These are phyloP conservation scores for Amylocystis lapponica DNA, from an alignment of 768 basidiomycete species.

Conservation along the genomic window DNA sequence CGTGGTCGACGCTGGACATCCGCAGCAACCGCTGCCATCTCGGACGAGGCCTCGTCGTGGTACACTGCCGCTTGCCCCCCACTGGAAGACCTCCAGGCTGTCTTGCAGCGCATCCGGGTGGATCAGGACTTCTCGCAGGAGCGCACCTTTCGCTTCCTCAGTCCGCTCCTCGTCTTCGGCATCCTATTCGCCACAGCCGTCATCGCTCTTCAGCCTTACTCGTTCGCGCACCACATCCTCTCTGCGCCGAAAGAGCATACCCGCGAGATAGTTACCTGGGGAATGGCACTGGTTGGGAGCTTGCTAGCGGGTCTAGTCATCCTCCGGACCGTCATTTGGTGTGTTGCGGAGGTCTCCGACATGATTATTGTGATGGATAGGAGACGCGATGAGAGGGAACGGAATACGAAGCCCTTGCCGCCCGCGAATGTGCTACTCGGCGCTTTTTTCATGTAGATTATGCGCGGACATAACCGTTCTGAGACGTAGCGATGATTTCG, in stretches of 20 bases:
- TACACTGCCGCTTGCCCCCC: conserved; percentile 7
- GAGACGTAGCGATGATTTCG: no score
- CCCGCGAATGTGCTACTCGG: no score
- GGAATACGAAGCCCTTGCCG: no score
- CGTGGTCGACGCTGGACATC: not conserved
- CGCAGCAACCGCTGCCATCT: not conserved
- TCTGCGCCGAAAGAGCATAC: no score
- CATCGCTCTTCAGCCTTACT: conserved; percentile 9
- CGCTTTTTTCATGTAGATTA: no score
- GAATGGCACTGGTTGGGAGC: not conserved
- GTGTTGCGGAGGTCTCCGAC: not conserved
- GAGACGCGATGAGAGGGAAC: no score
- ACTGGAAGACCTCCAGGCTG: no score
- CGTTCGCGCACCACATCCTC: conserved; percentile 11
- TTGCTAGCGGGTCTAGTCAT: not conserved
- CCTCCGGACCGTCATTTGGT: not conserved
- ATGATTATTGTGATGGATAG: not conserved
- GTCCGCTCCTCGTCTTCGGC: conserved; percentile 9
- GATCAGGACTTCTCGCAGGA: conserved; percentile 9
- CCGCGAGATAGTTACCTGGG: no score
- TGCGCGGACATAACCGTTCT: no score
- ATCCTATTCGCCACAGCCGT: conserved; percentile 6
- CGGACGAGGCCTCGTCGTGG: conserved; percentile 8
- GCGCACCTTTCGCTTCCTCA: conserved; percentile 7
- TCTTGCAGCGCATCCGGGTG: conserved; percentile 4